Evolutionary conservation across 495 filamentous ascomycete species (phyloP), one percentile per base, ranked within the genome.

Genomic region (Aspergillus kassunensis): DNA sequence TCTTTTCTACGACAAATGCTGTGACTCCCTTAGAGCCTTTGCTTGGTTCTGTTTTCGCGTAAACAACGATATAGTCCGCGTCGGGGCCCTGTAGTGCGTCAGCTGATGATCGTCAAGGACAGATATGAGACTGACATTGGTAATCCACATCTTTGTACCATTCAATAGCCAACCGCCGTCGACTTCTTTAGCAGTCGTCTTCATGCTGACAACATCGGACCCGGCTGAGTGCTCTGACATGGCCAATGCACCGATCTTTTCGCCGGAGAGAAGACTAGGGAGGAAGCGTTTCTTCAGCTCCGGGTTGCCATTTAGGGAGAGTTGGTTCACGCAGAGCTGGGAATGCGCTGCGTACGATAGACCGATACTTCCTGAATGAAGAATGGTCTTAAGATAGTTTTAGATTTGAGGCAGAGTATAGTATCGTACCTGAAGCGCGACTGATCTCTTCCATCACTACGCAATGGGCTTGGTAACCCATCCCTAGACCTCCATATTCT

Each of bases 121-220:
- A 30, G 18, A 34, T 13, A 27, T 18, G 10, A 9, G 24, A 50
- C 79, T 44, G 48, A 85, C 84, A 62, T 98, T 98, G 23, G 93
- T 98, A 56, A 98, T 98, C 93, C 93, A 98, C 93, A 98, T 97
- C 79, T 98, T 98, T 19, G 88, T 89, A 12, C 93, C 93, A 57
- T 89, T 89, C 48, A 98, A 76, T 25, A 90, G 21, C 70, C 84
- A 97, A 21, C 93, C 93, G 12, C 90, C 90, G 56, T 95, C 89
- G 13, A 86, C 86, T 34, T 77, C 76, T 61, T 83, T 85, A 0
- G 92, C 91, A 0, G 77, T 81, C 16, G 86, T 95, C 64, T 90
- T 89, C 93, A 98, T 98, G 65, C 87, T 88, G 18, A 98, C 91
- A 1, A 98, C 93, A 68, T 98, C 93, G 39, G 84, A 89, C 3